Evolutionary conservation across 2,329 filamentous ascomycete species (phyloP), one percentile per base, ranked within the genome.

Genomic region (Pestalotiopsis sp.): DNA sequence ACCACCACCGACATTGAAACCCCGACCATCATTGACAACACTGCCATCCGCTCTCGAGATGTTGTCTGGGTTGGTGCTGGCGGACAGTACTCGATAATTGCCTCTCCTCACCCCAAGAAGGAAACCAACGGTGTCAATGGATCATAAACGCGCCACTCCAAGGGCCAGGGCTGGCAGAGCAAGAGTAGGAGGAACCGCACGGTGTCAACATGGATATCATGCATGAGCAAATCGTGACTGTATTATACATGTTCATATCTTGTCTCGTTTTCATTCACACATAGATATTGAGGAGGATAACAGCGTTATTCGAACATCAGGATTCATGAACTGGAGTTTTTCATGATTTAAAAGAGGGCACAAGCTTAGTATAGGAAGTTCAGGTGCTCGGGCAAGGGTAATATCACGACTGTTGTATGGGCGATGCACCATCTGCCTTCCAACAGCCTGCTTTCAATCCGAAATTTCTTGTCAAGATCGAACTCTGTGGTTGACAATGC

Each of bases 11-110:
- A 97, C 74, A 87, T 97, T 38, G 87, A 91, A 73, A 85, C 88
- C 27, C 94, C 95, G 0, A 96, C 92, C 0, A 76, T 91, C 63
- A 93, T 98, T 68, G 92, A 97, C 76, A 97, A 97, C 83, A 92
- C 91, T 13, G 94, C 94, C 57, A 88, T 96, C 36, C 87, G 90
- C 38, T 93, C 89, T 57, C 91, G 92, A 81, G 90, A 91, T 79
- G 85, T 98, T 58, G 86, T 90, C 41, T 94, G 87, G 81, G 93
- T 92, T n/a, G 93, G 93, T 58, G 92, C 92, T n/a, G 95, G 95
- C 72, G 94, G 94, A 4, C 95, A 98, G 77, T 98, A 90, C 79
- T 92, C 90, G 1, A 81, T 93, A 27, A 74, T 93, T n/a, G 84
- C 86, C 11, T 86, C 86, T 5, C 11, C 20, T 6, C n/a, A n/a